Percentiles rank a stretch among this genome's conserved stretches.
Evolutionary conservation across 441 rosid genomes (phyloP).

Genomic region (Kokia cookei): DNA sequence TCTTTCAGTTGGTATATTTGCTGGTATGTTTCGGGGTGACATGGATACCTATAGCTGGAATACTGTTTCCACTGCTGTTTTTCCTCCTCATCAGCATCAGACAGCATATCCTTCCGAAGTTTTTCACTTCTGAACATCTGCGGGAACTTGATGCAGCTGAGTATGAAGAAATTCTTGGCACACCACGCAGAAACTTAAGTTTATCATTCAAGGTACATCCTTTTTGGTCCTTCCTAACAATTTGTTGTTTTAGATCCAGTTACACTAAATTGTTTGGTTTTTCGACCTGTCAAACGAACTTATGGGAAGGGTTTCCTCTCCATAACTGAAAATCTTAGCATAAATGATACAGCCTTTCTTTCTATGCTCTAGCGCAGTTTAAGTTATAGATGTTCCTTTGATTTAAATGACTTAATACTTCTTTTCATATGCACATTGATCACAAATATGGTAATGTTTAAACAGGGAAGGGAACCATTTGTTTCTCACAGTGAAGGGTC

Average conservation of each 20-base stretch:
- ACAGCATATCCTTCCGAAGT: conserved; percentile 56
- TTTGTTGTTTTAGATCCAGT: not conserved
- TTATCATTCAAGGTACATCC: conserved; percentile 35
- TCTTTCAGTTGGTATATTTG: conserved; percentile 65
- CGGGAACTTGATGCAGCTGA: conserved; percentile 75
- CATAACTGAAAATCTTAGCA: too few relatives aligned
- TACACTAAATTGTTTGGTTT: too few relatives aligned
- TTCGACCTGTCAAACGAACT: too few relatives aligned
- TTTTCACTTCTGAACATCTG: conserved; percentile 53
- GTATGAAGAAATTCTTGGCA: conserved; percentile 68
- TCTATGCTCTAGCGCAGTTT: not conserved
- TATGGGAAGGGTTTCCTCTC: too few relatives aligned
- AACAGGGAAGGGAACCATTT: conserved; percentile 7
- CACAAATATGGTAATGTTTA: not conserved
- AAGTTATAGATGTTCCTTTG: not conserved
- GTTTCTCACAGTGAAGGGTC: conserved; percentile 6
- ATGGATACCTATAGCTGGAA: conserved; percentile 84
- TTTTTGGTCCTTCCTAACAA: not conserved
- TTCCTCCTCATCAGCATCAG: conserved; percentile 62
- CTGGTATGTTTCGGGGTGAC: conserved; percentile 71
- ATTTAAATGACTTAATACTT: not conserved
- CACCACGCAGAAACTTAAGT: conserved; percentile 40
- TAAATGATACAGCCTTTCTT: too few relatives aligned
- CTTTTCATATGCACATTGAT: not conserved
- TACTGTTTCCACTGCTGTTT: conserved; percentile 74